Percentiles rank a stretch among this genome's conserved stretches.
Conservation (phyloP, 2,329 filamentous ascomycete species). For the Pseudogymnoascus sp. region DNA sequence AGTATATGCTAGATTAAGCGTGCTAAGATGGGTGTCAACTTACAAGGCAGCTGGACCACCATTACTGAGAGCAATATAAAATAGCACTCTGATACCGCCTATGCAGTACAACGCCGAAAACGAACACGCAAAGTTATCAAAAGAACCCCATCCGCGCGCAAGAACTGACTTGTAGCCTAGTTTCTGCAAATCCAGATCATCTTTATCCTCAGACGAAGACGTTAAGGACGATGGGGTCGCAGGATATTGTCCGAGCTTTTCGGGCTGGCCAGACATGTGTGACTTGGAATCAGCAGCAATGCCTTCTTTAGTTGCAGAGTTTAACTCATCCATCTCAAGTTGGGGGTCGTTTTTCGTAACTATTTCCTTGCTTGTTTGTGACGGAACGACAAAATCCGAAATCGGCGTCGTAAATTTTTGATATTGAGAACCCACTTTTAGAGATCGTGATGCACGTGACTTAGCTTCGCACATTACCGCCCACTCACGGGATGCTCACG, state of each 20-base stretch:
- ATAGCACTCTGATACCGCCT: slow-evolving; percentile 26
- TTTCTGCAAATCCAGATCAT: slow-evolving; percentile 24
- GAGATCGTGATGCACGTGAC: background rate
- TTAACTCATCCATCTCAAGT: background rate
- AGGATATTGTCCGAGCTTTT: background rate
- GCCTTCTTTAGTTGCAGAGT: background rate
- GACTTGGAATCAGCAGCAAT: background rate
- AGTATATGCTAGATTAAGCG: background rate
- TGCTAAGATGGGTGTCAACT: background rate
- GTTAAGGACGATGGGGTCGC: background rate
- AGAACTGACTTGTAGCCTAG: slow-evolving; percentile 25
- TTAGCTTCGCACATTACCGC: background rate
- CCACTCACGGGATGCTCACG: background rate
- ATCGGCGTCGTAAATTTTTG: background rate
- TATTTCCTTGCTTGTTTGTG: background rate
- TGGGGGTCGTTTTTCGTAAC: too few species aligned
- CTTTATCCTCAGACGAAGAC: slow-evolving; percentile 17
- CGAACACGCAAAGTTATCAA: slow-evolving; percentile 26
- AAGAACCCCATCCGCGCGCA: slow-evolving; percentile 23
- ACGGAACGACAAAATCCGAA: background rate
- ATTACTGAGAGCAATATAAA: slow-evolving; percentile 25
- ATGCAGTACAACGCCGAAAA: slow-evolving; percentile 26
- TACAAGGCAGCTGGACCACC: slow-evolving; percentile 20
- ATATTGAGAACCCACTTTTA: background rate
- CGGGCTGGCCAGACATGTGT: background rate